Percentiles rank a stretch among this genome's conserved stretches.
phyloP scores from a whole-genome alignment of 345 rosid species.

The Ailanthus altissimus region DNA sequence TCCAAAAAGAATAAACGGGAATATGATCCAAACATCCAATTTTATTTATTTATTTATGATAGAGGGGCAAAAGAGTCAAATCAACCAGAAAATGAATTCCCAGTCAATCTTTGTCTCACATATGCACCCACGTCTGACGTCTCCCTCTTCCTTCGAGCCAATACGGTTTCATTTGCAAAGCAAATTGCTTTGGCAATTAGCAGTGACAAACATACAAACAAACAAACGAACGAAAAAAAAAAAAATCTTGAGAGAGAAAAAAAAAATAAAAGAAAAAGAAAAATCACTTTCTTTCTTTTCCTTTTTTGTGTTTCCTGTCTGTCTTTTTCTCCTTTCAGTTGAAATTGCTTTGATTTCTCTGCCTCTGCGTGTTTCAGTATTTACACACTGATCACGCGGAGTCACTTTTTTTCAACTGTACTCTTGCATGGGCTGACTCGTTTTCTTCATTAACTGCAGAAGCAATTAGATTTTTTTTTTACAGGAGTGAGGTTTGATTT shows the following conservation, averaged over 20 bases:
- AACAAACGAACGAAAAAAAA: neutral
- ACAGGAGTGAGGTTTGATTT: neutral
- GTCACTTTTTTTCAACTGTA: neutral
- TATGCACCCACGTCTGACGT: neutral
- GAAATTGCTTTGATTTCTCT: neutral
- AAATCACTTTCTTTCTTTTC: neutral
- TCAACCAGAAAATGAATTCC: neutral
- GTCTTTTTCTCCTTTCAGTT: neutral
- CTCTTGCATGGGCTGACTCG: constrained; percentile 3
- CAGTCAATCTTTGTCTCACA: constrained; percentile 38
- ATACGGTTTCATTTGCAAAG: neutral
- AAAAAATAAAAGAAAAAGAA: neutral
- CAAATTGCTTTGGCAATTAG: constrained; percentile 22
- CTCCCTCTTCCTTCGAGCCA: neutral
- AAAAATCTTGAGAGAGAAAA: neutral
- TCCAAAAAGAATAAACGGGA: neutral
- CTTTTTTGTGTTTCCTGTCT: neutral
- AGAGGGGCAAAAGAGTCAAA: constrained; percentile 27
- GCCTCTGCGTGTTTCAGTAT: no score
- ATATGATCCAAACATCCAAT: neutral
- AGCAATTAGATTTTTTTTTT: neutral
- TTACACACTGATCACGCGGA: neutral
- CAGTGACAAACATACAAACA: neutral
- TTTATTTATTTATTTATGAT: neutral
- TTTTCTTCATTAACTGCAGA: neutral